phyloP scores from a whole-genome alignment of 148 eudicot species.

The Rhododendron ovatum region DNA sequence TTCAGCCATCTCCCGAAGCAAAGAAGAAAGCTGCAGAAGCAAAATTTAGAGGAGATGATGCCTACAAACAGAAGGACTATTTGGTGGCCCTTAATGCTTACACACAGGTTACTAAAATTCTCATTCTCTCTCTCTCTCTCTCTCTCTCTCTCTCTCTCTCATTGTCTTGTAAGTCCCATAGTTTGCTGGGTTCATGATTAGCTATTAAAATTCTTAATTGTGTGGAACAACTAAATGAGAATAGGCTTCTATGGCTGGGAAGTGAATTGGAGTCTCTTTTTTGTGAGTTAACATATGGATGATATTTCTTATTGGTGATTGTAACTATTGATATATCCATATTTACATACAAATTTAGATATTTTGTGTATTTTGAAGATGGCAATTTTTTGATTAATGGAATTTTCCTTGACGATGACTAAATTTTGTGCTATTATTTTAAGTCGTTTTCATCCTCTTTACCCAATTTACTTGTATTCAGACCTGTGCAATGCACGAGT shows the following conservation, averaged over 20 bases:
- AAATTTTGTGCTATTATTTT: too few relatives aligned
- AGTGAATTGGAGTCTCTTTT: too few relatives aligned
- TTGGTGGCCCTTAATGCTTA: constrained; percentile 71
- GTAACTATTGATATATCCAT: too few relatives aligned
- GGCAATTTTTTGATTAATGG: background rate
- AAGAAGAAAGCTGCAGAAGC: constrained; percentile 86
- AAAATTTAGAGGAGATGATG: constrained; percentile 78
- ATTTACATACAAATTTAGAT: too few relatives aligned
- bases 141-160: background rate
- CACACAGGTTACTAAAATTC: constrained; percentile 52
- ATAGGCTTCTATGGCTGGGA: background rate
- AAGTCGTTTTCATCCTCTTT: too few relatives aligned
- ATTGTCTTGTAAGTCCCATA: background rate
- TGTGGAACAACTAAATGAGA: background rate
- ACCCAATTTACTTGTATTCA: too few relatives aligned
- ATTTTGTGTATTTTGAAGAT: too few relatives aligned
- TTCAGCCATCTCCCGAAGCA: constrained; percentile 72
- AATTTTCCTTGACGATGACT: too few relatives aligned
- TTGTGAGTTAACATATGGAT: too few relatives aligned
- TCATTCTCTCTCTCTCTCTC: background rate
- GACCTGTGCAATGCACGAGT: too few relatives aligned
- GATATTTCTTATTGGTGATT: too few relatives aligned
- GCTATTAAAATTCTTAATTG: background rate
- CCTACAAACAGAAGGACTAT: constrained; percentile 66
- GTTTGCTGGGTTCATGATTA: background rate